These are phyloP conservation scores for Hypsizygus marmoreus DNA, from an alignment of 768 basidiomycete genomes.

Conservation along the genomic window DNA sequence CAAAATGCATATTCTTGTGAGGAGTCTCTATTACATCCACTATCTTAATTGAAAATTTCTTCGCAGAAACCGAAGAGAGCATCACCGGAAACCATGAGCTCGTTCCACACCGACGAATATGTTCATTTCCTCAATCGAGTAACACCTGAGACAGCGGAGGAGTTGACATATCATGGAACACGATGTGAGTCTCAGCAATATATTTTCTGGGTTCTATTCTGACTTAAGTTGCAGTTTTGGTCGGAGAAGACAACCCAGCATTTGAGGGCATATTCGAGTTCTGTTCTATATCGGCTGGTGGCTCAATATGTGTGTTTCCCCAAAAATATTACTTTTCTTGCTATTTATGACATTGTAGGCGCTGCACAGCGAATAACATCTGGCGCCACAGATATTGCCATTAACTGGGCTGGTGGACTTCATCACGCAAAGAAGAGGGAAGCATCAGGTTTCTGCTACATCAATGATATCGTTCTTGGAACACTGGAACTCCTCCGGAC, in stretches of 20 bases:
- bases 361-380: constrained; percentile 80
- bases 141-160: constrained; percentile 88
- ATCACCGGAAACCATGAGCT: constrained; percentile 76
- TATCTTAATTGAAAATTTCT: not conserved
- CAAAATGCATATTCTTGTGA: constrained; percentile 89
- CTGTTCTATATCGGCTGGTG: constrained; percentile 94
- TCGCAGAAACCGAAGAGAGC: constrained; percentile 71
- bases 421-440: constrained; percentile 99
- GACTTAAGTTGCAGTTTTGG: constrained; percentile 41
- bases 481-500: constrained; percentile 91
- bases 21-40: constrained; percentile 21
- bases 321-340: not conserved
- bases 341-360: constrained; percentile 40
- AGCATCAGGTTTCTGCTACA: constrained; percentile 98
- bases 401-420: constrained; percentile 98
- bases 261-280: constrained; percentile 98
- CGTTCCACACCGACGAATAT: constrained; percentile 99
- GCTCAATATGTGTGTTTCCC: constrained; percentile 76
- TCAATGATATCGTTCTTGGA: constrained; percentile 95
- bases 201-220: not conserved
- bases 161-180: constrained; percentile 80
- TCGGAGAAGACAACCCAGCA: constrained; percentile 94
- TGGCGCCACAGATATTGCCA: constrained; percentile 87
- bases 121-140: constrained; percentile 88
- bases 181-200: constrained; percentile 55